These are phyloP conservation scores for Emericellopsis cladophorae DNA, from an alignment of 2,329 filamentous ascomycete species.

Conservation along the genomic window DNA sequence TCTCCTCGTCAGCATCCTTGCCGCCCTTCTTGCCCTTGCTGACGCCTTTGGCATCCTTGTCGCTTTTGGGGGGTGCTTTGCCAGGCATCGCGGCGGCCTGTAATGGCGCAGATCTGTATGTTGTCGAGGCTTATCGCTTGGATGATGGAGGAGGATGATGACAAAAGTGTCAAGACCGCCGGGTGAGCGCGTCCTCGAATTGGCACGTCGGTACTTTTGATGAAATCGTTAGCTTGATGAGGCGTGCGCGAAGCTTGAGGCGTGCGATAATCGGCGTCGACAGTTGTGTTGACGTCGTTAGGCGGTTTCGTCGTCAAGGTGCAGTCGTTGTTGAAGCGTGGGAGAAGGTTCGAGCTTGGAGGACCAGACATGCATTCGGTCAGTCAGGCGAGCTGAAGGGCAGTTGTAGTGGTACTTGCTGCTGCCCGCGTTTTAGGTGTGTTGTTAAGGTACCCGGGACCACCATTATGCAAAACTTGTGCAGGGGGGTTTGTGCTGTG, in stretches of 20 bases:
- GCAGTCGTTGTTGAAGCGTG: background rate
- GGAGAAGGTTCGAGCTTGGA: conserved; percentile 3
- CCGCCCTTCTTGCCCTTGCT: conserved; percentile 49
- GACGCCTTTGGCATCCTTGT: conserved; percentile 58
- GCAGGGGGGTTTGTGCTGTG: background rate
- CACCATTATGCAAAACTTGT: background rate
- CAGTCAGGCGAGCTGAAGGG: conserved; percentile 1
- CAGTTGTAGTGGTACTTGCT: background rate
- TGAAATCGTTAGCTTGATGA: background rate
- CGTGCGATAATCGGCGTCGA: too few species aligned
- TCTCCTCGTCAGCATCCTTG: conserved; percentile 59
- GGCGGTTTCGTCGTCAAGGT: too few species aligned
- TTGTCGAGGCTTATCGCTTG: background rate
- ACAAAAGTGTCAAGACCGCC: conserved; percentile 9
- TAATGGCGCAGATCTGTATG: too few species aligned
- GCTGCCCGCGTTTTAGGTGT: background rate
- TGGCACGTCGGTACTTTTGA: too few species aligned
- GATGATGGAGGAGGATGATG: conserved; percentile 3
- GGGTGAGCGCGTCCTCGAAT: background rate
- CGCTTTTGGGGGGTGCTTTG: conserved; percentile 59
- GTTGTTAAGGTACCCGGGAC: background rate
- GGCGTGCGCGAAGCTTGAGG: too few species aligned
- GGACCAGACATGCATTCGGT: background rate
- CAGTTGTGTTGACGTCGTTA: too few species aligned
- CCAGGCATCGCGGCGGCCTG: conserved; percentile 44